Evolutionary conservation across 2,329 filamentous ascomycete species (phyloP).

Genomic region (Verticillium tricorpus): DNA sequence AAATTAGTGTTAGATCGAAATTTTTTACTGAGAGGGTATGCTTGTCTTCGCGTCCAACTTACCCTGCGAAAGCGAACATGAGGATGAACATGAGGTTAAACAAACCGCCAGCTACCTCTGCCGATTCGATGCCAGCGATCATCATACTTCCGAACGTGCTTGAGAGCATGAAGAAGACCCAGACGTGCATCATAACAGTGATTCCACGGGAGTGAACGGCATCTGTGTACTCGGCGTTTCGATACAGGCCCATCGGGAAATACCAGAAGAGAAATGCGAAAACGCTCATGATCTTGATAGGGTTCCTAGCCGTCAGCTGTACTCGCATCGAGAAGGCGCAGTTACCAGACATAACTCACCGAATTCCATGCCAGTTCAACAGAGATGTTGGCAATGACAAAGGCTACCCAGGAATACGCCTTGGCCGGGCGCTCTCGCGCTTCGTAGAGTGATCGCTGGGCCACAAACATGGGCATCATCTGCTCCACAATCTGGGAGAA

Average conservation of each 20-base stretch:
- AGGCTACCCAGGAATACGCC: conserved; percentile 64
- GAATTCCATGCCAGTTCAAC: conserved; percentile 67
- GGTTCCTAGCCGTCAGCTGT: too few relatives aligned
- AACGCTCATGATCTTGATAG: conserved; percentile 38
- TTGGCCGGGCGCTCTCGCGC: conserved; percentile 63
- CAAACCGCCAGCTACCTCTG: conserved; percentile 60
- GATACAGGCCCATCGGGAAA: conserved; percentile 61
- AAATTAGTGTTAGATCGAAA: neutral
- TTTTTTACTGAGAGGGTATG: too few relatives aligned
- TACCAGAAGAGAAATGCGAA: conserved; percentile 64
- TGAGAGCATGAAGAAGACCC: conserved; percentile 60
- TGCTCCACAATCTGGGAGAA: conserved; percentile 63
- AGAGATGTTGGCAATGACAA: conserved; percentile 55
- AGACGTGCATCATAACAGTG: conserved; percentile 59
- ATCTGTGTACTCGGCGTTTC: conserved; percentile 49
- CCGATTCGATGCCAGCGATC: conserved; percentile 57
- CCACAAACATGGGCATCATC: conserved; percentile 67
- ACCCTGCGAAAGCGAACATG: conserved; percentile 53
- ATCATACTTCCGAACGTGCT: conserved; percentile 63
- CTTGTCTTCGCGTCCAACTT: neutral
- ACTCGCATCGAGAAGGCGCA: neutral
- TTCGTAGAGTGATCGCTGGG: conserved; percentile 66
- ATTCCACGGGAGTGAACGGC: conserved; percentile 44
- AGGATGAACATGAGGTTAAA: conserved; percentile 62
- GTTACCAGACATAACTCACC: conserved; percentile 33